Evolutionary conservation across 2,329 filamentous ascomycete species (phyloP).

Genomic region (Raffaelea albimanens): DNA sequence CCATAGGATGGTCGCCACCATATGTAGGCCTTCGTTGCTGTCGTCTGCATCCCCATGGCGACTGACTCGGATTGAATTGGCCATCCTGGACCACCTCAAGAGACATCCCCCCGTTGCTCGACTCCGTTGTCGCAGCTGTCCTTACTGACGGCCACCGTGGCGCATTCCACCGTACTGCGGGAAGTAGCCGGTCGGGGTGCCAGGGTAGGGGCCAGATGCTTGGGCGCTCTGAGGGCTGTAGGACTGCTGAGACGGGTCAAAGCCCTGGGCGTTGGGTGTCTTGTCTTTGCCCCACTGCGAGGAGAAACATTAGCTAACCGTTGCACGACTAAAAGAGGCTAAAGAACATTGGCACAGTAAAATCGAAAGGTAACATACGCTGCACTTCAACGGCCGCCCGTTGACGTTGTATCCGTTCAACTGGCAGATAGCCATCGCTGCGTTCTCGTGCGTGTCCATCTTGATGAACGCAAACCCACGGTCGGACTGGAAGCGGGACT

Average conservation of each 20-base stretch:
- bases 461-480: slow-evolving; percentile 98
- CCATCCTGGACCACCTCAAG: no score
- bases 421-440: slow-evolving; percentile 96
- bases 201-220: slow-evolving; percentile 59
- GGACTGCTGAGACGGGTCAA: slow-evolving; percentile 65
- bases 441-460: slow-evolving; percentile 98
- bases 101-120: no score
- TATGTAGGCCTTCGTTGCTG: no score
- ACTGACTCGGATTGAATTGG: no score
- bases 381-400: slow-evolving; percentile 93
- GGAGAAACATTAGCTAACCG: slow-evolving; percentile 1
- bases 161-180: slow-evolving; percentile 76
- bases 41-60: no score
- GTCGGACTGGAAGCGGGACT: slow-evolving; percentile 96
- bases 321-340: no score
- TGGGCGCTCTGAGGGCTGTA: slow-evolving; percentile 67
- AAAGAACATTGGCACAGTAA: neutral
- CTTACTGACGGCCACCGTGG: slow-evolving; percentile 52
- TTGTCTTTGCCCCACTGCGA: slow-evolving; percentile 96
- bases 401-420: slow-evolving; percentile 98
- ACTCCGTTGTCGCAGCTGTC: no score
- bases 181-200: slow-evolving; percentile 74
- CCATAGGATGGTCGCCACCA: no score
- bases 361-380: slow-evolving; percentile 41
- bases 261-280: slow-evolving; percentile 68